A percentile compares a stretch with the other conserved stretches of the same genome.
Conservation (phyloP, 768 basidiomycete species). For the Tulasnella sp. region DNA sequence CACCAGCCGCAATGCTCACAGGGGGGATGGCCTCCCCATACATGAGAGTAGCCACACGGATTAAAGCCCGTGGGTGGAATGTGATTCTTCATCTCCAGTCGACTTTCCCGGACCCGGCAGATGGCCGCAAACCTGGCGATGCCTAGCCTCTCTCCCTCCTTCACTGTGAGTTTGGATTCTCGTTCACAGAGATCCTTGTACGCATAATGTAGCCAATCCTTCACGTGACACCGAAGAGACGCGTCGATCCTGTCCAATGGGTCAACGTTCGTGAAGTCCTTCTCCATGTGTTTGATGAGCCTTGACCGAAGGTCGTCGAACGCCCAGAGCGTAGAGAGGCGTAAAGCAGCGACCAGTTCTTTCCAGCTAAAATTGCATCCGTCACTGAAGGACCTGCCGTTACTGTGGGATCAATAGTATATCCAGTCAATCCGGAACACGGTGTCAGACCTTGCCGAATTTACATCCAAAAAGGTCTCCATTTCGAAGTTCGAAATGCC, state of each 20-base stretch:
- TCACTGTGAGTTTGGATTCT: neutral
- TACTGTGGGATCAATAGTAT: too few species aligned
- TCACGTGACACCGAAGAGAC: neutral
- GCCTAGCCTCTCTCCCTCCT: neutral
- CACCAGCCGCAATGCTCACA: too few species aligned
- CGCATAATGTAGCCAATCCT: neutral
- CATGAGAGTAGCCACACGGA: too few species aligned
- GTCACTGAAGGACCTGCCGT: too few species aligned
- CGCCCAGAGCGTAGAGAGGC: slow-evolving; percentile 5
- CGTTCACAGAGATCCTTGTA: neutral
- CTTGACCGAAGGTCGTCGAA: neutral
- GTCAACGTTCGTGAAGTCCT: neutral
- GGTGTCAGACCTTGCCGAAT: neutral
- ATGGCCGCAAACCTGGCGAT: neutral
- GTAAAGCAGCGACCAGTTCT: neutral
- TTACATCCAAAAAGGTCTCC: slow-evolving; percentile 4
- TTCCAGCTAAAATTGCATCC: too few species aligned
- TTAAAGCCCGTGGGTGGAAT: too few species aligned
- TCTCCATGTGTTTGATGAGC: neutral
- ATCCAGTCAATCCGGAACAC: too few species aligned
- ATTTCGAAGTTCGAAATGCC: neutral
- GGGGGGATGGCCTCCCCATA: too few species aligned
- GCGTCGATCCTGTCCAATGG: slow-evolving; percentile 5
- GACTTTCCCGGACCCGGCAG: neutral
- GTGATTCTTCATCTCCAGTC: too few species aligned